These are phyloP conservation scores for Calophaca sinica DNA, from an alignment of 306 rosid species.

Conservation along the genomic window DNA sequence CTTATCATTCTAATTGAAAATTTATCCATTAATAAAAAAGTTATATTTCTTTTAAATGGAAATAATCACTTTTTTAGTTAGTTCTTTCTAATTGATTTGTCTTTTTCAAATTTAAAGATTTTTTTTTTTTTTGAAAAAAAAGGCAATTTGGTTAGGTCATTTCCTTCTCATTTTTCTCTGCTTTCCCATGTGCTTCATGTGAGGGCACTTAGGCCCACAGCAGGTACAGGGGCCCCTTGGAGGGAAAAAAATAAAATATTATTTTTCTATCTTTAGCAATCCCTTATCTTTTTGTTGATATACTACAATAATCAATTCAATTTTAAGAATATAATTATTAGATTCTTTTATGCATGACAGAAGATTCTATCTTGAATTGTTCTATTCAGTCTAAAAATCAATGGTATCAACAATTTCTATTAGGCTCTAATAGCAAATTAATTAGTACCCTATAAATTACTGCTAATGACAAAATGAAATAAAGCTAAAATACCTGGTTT, in stretches of 20 bases:
- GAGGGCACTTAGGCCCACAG: conserved; percentile 2
- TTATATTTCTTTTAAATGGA: not conserved
- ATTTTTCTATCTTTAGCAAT: not conserved
- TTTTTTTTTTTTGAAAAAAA: not conserved
- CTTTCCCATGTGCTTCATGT: conserved; percentile 36
- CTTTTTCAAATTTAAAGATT: not conserved
- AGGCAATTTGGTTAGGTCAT: not conserved
- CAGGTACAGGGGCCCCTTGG: not conserved
- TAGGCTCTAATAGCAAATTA: not conserved
- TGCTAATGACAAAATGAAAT: not conserved
- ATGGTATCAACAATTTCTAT: conserved; percentile 24
- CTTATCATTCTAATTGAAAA: not conserved
- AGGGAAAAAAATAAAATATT: not conserved
- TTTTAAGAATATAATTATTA: conserved; percentile 16
- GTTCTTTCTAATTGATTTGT: not conserved
- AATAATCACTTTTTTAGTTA: not conserved
- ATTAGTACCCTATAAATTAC: no score
- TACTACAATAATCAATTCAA: conserved; percentile 4
- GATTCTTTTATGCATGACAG: not conserved
- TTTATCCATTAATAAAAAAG: not conserved
- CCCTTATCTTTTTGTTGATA: not conserved
- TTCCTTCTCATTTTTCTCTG: conserved; percentile 18
- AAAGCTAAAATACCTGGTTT: conserved; percentile 66
- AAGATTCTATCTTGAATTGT: conserved; percentile 22
- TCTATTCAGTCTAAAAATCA: conserved; percentile 16